phyloP scores from a whole-genome alignment of 2,329 filamentous ascomycete genomes.

The Didymella arachidicola region DNA sequence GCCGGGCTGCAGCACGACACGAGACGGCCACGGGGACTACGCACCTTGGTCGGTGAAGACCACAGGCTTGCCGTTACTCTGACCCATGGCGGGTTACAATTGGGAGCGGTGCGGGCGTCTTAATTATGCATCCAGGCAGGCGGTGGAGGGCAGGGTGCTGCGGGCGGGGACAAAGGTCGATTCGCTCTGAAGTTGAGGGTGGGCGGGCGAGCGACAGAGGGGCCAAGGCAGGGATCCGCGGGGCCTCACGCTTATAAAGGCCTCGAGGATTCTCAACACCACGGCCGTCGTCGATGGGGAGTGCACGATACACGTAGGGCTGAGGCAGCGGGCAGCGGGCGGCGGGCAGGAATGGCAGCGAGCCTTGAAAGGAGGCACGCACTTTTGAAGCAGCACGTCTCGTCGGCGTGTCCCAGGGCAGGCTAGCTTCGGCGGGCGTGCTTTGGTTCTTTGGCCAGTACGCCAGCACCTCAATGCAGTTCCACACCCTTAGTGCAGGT shows the following conservation, averaged over 20 bases:
- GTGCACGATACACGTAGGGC: constrained; percentile 9
- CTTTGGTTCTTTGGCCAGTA: constrained; percentile 20
- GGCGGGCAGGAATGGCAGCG: constrained; percentile 13
- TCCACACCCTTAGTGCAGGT: constrained; percentile 20
- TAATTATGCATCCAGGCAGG: constrained; percentile 18
- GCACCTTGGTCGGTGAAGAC: constrained; percentile 91
- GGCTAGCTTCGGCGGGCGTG: constrained; percentile 23
- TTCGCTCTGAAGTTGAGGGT: constrained; percentile 8
- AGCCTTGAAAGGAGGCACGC: constrained; percentile 21
- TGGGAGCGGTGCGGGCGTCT: constrained; percentile 10
- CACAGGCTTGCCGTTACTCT: constrained; percentile 92
- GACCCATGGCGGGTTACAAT: constrained; percentile 73
- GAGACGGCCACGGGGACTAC: constrained; percentile 34
- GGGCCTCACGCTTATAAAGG: constrained; percentile 12
- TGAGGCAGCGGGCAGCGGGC: constrained; percentile 12
- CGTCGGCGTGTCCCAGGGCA: constrained; percentile 17
- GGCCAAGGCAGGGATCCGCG: constrained; percentile 15
- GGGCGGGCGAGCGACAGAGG: constrained; percentile 10
- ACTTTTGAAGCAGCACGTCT: constrained; percentile 25
- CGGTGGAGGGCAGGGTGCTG: constrained; percentile 7
- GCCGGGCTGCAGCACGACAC: constrained; percentile 4
- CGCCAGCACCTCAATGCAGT: constrained; percentile 17
- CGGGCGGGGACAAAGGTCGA: constrained; percentile 10
- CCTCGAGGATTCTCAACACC: constrained; percentile 6
- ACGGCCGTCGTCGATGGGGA: neutral